These are phyloP conservation scores for Gleditsia sinensis DNA, from an alignment of 306 rosid species.

Conservation along the genomic window DNA sequence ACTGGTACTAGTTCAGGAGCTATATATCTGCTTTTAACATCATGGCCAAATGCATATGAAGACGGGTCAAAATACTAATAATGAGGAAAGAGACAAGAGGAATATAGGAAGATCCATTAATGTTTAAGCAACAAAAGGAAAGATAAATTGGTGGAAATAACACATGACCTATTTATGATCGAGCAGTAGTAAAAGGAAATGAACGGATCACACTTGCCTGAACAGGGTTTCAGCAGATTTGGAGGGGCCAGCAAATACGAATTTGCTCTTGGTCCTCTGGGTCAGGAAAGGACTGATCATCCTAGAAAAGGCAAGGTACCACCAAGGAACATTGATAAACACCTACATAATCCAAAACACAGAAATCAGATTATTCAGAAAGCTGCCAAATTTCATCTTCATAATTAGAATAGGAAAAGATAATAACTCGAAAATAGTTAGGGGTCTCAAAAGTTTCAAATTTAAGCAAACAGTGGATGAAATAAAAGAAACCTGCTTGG, in stretches of 20 bases:
- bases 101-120: not conserved
- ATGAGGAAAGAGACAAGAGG: not conserved
- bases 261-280: slow-evolving; percentile 90
- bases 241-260: too few species aligned
- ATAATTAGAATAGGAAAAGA: not conserved
- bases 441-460: too few species aligned
- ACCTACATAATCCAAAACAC: slow-evolving; percentile 44
- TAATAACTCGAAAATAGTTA: not conserved
- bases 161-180: not conserved
- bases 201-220: slow-evolving; percentile 41
- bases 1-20: slow-evolving; percentile 86
- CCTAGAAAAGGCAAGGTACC: slow-evolving; percentile 88
- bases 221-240: slow-evolving; percentile 80
- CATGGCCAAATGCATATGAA: not conserved
- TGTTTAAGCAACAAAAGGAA: not conserved
- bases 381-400: not conserved
- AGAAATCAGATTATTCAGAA: not conserved
- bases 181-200: not conserved
- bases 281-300: slow-evolving; percentile 77
- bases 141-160: not conserved
- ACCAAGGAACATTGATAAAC: slow-evolving; percentile 91
- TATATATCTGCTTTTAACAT: slow-evolving; percentile 58
- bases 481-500: slow-evolving; percentile 59
- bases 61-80: not conserved
- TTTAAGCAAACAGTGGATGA: not conserved